Base-by-base conservation (phyloP, 805 yeast genomes). In the Candida arabinofermentans region DNA sequence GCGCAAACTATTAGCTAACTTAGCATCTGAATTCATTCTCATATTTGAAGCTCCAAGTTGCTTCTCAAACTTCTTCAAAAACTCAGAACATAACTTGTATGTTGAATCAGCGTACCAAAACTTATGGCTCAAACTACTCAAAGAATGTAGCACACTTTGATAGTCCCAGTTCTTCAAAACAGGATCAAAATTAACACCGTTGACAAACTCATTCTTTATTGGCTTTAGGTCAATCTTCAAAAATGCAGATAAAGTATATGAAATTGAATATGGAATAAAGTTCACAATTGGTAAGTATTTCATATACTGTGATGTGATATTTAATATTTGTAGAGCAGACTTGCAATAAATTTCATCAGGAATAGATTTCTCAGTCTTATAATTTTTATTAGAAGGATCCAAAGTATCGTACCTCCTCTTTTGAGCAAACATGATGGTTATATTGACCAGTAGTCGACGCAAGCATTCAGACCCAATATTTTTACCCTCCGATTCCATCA, bases 101-200 rank as follows among this genome's bases (percentile, higher is more conserved):
- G 51, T 49, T 10, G 50, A 42, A 5, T 41, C 42, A 3, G 54
- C 54, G 39, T 50, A 50, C 54, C 54, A 50, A 31, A 36, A 50
- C 17, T 38, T 44, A 18, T 27, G 22, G 13, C 35, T 34, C 33
- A 50, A 22, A 5, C 32, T 31, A 12, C 42, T 34, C 14, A 50
- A 42, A 24, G 48, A 43, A 10, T 36, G 34, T 3, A 50, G 16
- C 12, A 44, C 52, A 6, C 27, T 29, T 16, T 34, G 32, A 37
- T 48, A 50, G 4, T 29, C 38, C 54, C 54, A 50, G 18, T 36
- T 35, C 31, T 42, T 26, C 16, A 50, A 8, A 8, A n/a, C 23
- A 14, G 48, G 43, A 21, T 43, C 47, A 12, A 24, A 32, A 5
- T 29, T 36, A n/a, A 50, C 34, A 18, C 52, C 50, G 37, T 48